phyloP scores from a whole-genome alignment of 164 flowering plant genomes.

The Brasenia schreberi region DNA sequence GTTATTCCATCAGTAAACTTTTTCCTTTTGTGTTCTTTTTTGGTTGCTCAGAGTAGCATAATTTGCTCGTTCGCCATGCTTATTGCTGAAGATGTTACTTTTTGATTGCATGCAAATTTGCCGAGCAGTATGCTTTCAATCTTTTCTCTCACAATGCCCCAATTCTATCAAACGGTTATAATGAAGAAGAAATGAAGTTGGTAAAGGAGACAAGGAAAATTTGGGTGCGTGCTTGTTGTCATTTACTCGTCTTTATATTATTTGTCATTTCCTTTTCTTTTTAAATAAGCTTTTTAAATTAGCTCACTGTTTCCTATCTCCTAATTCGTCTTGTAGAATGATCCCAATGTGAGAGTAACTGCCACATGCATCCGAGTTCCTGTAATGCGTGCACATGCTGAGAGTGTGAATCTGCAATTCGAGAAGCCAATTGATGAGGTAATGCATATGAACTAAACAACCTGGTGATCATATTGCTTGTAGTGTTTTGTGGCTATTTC shows the following conservation, averaged over 20 bases:
- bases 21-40: neutral
- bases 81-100: too few species aligned
- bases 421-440: slow-evolving; percentile 95
- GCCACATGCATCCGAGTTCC: slow-evolving; percentile 98
- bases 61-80: neutral
- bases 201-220: slow-evolving; percentile 96
- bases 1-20: neutral
- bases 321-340: slow-evolving; percentile 35
- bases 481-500: neutral
- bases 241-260: neutral
- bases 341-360: slow-evolving; percentile 67
- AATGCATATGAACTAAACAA: slow-evolving; percentile 1
- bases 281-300: neutral
- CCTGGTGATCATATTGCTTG: too few species aligned
- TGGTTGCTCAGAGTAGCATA: neutral
- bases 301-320: neutral
- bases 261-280: neutral
- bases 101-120: neutral
- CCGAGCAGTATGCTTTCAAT: slow-evolving; percentile 93
- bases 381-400: slow-evolving; percentile 99
- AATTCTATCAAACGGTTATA: slow-evolving; percentile 77
- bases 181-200: slow-evolving; percentile 98
- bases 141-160: slow-evolving; percentile 96
- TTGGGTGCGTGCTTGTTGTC: slow-evolving; percentile 41
- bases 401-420: slow-evolving; percentile 89